Evolutionary conservation across 345 rosid species (phyloP), one percentile per base, ranked within the genome.

Genomic region (Euphorbia lathyris): DNA sequence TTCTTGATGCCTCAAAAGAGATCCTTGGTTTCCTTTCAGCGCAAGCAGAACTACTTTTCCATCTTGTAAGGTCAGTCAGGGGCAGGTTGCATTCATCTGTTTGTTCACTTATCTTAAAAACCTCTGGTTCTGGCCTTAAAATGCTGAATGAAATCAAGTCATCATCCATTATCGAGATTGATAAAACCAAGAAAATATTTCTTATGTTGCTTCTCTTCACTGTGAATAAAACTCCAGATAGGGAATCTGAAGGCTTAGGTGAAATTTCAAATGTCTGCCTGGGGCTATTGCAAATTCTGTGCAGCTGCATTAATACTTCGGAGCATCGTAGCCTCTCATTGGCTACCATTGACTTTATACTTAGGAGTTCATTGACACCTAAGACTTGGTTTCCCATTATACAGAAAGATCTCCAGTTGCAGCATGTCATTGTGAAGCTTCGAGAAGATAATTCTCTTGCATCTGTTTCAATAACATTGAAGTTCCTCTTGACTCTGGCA

Each of bases 331-430:
- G 87, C 68, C 83, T 87, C 78, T 81, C 92, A 77, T 79, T 92
- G 74, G 81, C 96, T 64, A 68, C 82, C 38, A 55, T 80, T 72
- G 97, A 95, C 79, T 69, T 85, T 65, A 78, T 87, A 74, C 71
- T 92, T 47, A 78, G 87, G 83, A 64, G 71, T 34, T 81, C 87
- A 73, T 69, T 90, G 86, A 81, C 86, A n/a, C 92, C 99, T 5
- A 73, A 74, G 69, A 86, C 93, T 52, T 92, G 99, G 98, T 85
- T 92, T 76, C 92, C 98, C 20, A 78, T 93, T 72, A 77, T 93
- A 73, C 52, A 67, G 68, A 61, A 83, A 73, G 90, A 90, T 82
- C 90, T 90, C 58, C 90, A 77, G 32, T 69, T 90, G 75, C 88
- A 78, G 79, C 83, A 77, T 73, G 72, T 87, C 71, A 80, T 86